Percentiles rank a stretch among this genome's conserved stretches.
phyloP scores from a whole-genome alignment of 495 filamentous ascomycete species.

The Annulohypoxylon stygium region DNA sequence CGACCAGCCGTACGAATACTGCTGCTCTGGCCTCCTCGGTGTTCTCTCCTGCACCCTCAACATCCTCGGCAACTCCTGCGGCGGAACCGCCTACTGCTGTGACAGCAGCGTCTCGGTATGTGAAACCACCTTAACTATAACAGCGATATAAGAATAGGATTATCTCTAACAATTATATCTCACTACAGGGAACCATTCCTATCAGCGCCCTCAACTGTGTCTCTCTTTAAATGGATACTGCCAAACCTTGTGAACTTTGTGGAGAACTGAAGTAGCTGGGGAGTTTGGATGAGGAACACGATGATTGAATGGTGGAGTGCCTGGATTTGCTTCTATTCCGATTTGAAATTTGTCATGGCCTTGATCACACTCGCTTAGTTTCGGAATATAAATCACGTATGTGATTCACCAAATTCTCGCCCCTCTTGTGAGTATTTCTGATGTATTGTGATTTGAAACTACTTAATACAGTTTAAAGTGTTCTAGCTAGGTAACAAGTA shows the following conservation, averaged over 20 bases:
- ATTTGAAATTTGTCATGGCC: slow-evolving; percentile 40
- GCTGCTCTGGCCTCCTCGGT: slow-evolving; percentile 21
- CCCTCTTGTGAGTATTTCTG: neutral
- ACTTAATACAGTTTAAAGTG: neutral
- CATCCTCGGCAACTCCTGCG: slow-evolving; percentile 17
- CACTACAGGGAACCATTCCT: slow-evolving; percentile 24
- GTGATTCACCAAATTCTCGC: slow-evolving; percentile 11
- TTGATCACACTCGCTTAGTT: slow-evolving; percentile 47
- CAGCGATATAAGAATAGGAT: neutral
- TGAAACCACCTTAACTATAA: neutral
- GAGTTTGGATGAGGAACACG: slow-evolving; percentile 16
- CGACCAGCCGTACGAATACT: slow-evolving; percentile 37
- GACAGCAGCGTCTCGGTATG: slow-evolving; percentile 17
- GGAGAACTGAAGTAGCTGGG: neutral
- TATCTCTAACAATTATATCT: slow-evolving; percentile 3
- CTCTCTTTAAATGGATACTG: slow-evolving; percentile 7
- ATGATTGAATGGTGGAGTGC: slow-evolving; percentile 3
- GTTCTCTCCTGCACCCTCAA: slow-evolving; percentile 37
- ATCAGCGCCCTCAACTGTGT: slow-evolving; percentile 43
- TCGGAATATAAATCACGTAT: slow-evolving; percentile 17
- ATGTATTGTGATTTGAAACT: neutral
- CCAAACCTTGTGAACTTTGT: neutral
- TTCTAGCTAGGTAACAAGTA: neutral
- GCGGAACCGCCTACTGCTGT: slow-evolving; percentile 42
- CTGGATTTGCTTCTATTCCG: slow-evolving; percentile 28